Evolutionary conservation across 208 protist genomes (phyloP).

Genomic region (Trypanosoma theileri): DNA sequence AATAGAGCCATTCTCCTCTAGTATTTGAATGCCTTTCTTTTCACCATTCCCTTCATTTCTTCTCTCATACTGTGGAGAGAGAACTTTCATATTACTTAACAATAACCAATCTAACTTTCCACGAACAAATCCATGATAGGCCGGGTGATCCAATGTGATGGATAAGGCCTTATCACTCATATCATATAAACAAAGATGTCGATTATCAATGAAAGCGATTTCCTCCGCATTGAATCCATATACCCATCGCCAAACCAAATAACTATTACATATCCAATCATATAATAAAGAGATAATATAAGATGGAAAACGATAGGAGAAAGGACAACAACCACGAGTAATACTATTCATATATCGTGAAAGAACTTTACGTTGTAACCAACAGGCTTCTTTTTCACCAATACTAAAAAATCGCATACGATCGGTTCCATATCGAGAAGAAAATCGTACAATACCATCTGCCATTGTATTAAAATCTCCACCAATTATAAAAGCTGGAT

Average conservation of each 20-base stretch:
- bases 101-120: slow-evolving; percentile 83
- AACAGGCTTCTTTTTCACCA: slow-evolving; percentile 75
- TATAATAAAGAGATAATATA: slow-evolving; percentile 35
- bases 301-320: slow-evolving; percentile 54
- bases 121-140: slow-evolving; percentile 58
- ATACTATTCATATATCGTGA: slow-evolving; percentile 41
- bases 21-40: slow-evolving; percentile 28
- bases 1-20: slow-evolving; percentile 36
- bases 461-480: slow-evolving; percentile 85
- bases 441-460: slow-evolving; percentile 67
- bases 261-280: slow-evolving; percentile 50
- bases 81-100: slow-evolving; percentile 53
- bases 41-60: background rate
- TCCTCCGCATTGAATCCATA: slow-evolving; percentile 63
- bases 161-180: slow-evolving; percentile 60
- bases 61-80: background rate
- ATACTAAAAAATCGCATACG: slow-evolving; percentile 57
- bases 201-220: slow-evolving; percentile 39
- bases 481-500: slow-evolving; percentile 59
- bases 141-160: slow-evolving; percentile 59
- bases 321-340: slow-evolving; percentile 50
- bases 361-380: slow-evolving; percentile 78
- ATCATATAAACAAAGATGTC: slow-evolving; percentile 69
- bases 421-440: slow-evolving; percentile 39
- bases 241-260: slow-evolving; percentile 46